A percentile compares a stretch with the other conserved stretches of the same genome.
phyloP scores from a whole-genome alignment of 192 early-diverging fungal genomes.

The Coemansia sp. region DNA sequence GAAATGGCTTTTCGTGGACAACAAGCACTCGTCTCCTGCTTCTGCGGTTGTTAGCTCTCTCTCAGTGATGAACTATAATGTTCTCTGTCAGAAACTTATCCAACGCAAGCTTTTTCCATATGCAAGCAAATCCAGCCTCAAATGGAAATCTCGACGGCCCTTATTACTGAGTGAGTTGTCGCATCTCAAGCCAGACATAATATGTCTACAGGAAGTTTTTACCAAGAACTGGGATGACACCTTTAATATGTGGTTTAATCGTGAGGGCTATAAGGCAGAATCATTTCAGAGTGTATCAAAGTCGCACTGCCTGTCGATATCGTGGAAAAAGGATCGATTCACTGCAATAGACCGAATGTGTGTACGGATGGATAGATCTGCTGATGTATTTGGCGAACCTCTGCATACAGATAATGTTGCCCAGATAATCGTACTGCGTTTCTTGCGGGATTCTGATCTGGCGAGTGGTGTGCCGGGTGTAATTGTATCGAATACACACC shows the following conservation, averaged over 20 bases:
- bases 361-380: constrained; percentile 30
- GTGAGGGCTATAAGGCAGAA: constrained; percentile 30
- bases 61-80: constrained; percentile 63
- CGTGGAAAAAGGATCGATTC: constrained; percentile 40
- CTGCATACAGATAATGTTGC: constrained; percentile 49
- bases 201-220: constrained; percentile 61
- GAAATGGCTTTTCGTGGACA: constrained; percentile 31
- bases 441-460: neutral
- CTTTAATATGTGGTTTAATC: constrained; percentile 21
- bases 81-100: constrained; percentile 59
- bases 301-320: constrained; percentile 36
- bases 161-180: constrained; percentile 53
- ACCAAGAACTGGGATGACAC: constrained; percentile 39
- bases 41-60: constrained; percentile 11
- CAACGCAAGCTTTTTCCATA: constrained; percentile 58
- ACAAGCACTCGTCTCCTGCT: neutral
- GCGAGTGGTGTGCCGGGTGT: constrained; percentile 19
- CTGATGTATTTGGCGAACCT: constrained; percentile 29
- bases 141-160: constrained; percentile 54
- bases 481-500: constrained; percentile 48
- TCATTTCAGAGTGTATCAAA: constrained; percentile 37
- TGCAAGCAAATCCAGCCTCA: constrained; percentile 55
- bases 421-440: constrained; percentile 23
- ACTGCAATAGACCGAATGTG: constrained; percentile 20
- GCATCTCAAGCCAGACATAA: constrained; percentile 51